Evolutionary conservation across 495 filamentous ascomycete genomes (phyloP).

Genomic region (Diplogelasinospora grovesii): DNA sequence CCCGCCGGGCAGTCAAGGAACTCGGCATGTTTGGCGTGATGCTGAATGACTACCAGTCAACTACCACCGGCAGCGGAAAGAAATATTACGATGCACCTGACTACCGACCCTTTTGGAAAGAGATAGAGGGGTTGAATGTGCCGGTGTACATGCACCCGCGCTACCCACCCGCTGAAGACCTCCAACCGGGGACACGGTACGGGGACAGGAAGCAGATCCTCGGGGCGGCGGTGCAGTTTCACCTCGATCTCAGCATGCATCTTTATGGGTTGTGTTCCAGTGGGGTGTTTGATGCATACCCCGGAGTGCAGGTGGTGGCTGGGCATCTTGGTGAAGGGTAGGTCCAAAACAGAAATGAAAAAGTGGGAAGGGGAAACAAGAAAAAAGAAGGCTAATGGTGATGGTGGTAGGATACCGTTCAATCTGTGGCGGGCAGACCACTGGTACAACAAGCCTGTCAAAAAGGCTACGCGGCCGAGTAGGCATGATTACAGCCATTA

Average conservation of each 20-base stretch:
- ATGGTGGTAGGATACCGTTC: constrained; percentile 58
- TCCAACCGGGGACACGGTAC: constrained; percentile 15
- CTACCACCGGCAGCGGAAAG: constrained; percentile 29
- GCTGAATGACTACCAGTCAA: constrained; percentile 49
- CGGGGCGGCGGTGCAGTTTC: constrained; percentile 30
- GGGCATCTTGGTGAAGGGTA: constrained; percentile 56
- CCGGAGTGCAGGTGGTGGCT: constrained; percentile 50
- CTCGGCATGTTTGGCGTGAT: constrained; percentile 53
- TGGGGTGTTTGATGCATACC: constrained; percentile 46
- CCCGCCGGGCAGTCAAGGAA: constrained; percentile 48
- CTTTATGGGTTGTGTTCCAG: constrained; percentile 29
- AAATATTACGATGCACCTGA: constrained; percentile 53
- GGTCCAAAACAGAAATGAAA: too few relatives aligned
- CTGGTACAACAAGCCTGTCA: constrained; percentile 48
- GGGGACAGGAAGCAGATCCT: constrained; percentile 25
- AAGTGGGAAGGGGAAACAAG: too few relatives aligned
- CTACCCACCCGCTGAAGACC: constrained; percentile 29
- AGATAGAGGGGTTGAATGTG: constrained; percentile 51
- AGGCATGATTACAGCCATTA: constrained; percentile 56
- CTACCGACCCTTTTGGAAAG: constrained; percentile 54
- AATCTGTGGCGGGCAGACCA: constrained; percentile 58
- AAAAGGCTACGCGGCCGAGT: constrained; percentile 46
- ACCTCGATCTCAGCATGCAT: constrained; percentile 33
- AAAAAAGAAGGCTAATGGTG: too few relatives aligned
- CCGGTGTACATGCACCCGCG: constrained; percentile 58